Evolutionary conservation across 192 early-diverging fungal species (phyloP).

Genomic region (Entophlyctis luteolus): DNA sequence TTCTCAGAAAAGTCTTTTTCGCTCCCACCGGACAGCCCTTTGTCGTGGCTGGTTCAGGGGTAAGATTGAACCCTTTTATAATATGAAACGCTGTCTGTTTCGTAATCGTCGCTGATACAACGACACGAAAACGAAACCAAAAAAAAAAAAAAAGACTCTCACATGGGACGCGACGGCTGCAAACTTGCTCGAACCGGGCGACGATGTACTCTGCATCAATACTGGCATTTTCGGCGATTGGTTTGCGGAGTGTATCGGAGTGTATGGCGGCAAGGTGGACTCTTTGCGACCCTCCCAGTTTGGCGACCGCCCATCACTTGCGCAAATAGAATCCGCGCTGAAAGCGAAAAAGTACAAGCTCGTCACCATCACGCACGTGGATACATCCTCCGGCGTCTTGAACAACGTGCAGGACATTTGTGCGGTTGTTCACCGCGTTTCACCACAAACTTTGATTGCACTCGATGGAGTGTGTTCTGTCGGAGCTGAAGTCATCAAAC

Average conservation of each 20-base stretch:
- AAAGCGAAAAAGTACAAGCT: conserved; percentile 65
- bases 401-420: conserved; percentile 75
- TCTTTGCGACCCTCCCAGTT: conserved; percentile 63
- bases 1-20: conserved; percentile 73
- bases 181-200: conserved; percentile 85
- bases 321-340: conserved; percentile 64
- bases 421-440: conserved; percentile 64
- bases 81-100: neutral
- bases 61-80: neutral
- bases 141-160: conserved; percentile 54
- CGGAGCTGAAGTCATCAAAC: conserved; percentile 85
- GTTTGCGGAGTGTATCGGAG: conserved; percentile 83
- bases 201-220: conserved; percentile 82
- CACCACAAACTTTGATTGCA: conserved; percentile 83
- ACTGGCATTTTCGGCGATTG: conserved; percentile 96
- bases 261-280: conserved; percentile 86
- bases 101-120: neutral
- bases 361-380: conserved; percentile 91
- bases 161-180: conserved; percentile 94
- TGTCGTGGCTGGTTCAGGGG: conserved; percentile 87
- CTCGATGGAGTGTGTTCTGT: conserved; percentile 96
- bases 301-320: conserved; percentile 67
- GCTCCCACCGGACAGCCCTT: conserved; percentile 86
- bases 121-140: neutral
- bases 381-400: conserved; percentile 93